Evolutionary conservation across 768 basidiomycete species (phyloP).

Genomic region (Boletellus ananas): DNA sequence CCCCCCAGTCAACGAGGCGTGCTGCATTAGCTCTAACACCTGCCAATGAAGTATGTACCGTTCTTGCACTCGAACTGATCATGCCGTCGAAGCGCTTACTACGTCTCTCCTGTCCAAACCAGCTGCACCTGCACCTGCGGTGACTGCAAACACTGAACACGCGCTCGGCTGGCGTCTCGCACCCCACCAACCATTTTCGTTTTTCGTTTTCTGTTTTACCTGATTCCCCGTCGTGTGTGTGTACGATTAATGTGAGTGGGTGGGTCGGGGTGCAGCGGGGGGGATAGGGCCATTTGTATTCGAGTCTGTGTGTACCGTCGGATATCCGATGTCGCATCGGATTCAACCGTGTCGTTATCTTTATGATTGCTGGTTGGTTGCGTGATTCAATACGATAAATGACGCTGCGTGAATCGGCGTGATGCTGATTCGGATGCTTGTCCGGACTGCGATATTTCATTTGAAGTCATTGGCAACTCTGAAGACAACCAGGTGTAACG

Average conservation of each 20-base stretch:
- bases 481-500: too few relatives aligned
- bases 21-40: conserved; percentile 6
- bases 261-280: background rate
- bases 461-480: too few relatives aligned
- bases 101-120: background rate
- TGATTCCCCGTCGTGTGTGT: too few relatives aligned
- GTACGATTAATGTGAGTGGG: background rate
- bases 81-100: background rate
- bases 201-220: background rate
- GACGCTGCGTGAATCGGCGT: too few relatives aligned
- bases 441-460: too few relatives aligned
- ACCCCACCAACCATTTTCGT: background rate
- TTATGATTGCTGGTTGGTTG: too few relatives aligned
- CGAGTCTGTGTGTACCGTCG: too few relatives aligned
- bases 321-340: background rate
- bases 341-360: background rate
- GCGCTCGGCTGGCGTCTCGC: background rate
- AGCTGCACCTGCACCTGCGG: conserved; percentile 19
- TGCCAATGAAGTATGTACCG: conserved; percentile 15
- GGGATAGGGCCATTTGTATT: too few relatives aligned
- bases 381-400: too few relatives aligned
- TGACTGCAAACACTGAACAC: conserved; percentile 17
- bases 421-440: too few relatives aligned
- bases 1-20: conserved; percentile 14
- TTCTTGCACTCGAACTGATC: background rate